These are phyloP conservation scores for Phanerochaete carnosa DNA, from an alignment of 768 basidiomycete genomes.

Conservation along the genomic window DNA sequence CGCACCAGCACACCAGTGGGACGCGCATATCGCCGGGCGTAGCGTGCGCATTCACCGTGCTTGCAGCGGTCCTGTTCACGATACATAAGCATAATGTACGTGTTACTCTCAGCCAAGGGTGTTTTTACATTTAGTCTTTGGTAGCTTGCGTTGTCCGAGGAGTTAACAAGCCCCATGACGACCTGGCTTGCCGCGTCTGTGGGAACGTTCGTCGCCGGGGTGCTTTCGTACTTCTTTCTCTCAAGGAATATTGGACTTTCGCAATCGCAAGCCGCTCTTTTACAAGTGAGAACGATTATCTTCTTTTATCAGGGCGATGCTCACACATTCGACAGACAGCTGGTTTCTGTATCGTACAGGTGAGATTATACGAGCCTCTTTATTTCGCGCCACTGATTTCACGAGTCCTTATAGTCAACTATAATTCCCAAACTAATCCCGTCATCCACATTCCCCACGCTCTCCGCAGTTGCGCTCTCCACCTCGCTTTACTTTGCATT, in stretches of 20 bases:
- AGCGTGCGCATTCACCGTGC: neutral
- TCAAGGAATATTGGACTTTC: slow-evolving; percentile 19
- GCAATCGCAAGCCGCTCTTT: slow-evolving; percentile 29
- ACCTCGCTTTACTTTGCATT: slow-evolving; percentile 6
- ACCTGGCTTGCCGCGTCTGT: slow-evolving; percentile 24
- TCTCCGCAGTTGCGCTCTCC: slow-evolving; percentile 11
- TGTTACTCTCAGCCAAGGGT: neutral
- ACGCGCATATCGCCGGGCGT: neutral
- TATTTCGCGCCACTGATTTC: neutral
- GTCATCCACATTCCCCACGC: neutral
- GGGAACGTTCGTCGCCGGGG: slow-evolving; percentile 19
- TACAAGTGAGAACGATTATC: slow-evolving; percentile 29
- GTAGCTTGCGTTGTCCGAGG: neutral
- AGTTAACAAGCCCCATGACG: slow-evolving; percentile 11
- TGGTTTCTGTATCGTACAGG: slow-evolving; percentile 30
- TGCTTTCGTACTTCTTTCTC: slow-evolving; percentile 16
- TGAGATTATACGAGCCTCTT: neutral
- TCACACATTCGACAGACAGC: slow-evolving; percentile 23
- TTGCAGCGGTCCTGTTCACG: slow-evolving; percentile 3
- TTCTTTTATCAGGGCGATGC: neutral
- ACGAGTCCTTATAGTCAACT: neutral
- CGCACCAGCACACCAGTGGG: neutral
- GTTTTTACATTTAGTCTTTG: neutral
- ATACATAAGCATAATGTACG: slow-evolving; percentile 5
- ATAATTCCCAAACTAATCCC: neutral